Percentiles rank a stretch among this genome's conserved stretches.
Evolutionary conservation across 441 rosid genomes (phyloP).

Genomic region (Adansonia gregorii): DNA sequence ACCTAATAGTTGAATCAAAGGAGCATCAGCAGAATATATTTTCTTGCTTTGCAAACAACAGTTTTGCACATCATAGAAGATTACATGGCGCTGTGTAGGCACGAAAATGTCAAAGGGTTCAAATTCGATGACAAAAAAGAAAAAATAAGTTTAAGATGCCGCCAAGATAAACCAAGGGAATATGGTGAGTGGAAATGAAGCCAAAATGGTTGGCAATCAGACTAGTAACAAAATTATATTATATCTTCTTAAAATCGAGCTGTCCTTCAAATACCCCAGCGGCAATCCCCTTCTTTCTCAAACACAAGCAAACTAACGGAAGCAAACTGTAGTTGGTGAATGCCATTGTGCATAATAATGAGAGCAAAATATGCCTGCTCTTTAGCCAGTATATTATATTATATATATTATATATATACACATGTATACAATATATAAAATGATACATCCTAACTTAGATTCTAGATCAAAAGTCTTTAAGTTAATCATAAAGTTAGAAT

Average conservation of each 20-base stretch:
- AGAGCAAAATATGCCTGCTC: not conserved
- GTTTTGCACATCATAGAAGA: not conserved
- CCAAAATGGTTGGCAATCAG: not conserved
- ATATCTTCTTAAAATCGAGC: not conserved
- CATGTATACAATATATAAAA: not conserved
- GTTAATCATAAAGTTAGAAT: not conserved
- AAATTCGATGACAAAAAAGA: not conserved
- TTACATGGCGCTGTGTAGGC: not conserved
- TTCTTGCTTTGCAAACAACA: slow-evolving; percentile 6
- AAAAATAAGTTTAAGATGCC: not conserved
- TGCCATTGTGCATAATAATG: not conserved
- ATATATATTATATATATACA: no score
- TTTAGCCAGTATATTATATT: not conserved
- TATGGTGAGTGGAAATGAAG: not conserved
- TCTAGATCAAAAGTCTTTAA: not conserved
- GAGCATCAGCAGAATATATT: not conserved
- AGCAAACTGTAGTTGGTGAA: not conserved
- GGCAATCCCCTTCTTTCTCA: not conserved
- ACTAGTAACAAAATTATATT: not conserved
- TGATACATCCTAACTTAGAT: not conserved
- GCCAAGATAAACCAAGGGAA: not conserved
- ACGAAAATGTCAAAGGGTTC: not conserved
- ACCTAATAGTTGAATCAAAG: not conserved
- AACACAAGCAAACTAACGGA: not conserved
- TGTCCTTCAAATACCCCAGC: not conserved